Evolutionary conservation across 495 filamentous ascomycete genomes (phyloP), one percentile per base, ranked within the genome.

Genomic region (Staphylotrichum tortipilum): DNA sequence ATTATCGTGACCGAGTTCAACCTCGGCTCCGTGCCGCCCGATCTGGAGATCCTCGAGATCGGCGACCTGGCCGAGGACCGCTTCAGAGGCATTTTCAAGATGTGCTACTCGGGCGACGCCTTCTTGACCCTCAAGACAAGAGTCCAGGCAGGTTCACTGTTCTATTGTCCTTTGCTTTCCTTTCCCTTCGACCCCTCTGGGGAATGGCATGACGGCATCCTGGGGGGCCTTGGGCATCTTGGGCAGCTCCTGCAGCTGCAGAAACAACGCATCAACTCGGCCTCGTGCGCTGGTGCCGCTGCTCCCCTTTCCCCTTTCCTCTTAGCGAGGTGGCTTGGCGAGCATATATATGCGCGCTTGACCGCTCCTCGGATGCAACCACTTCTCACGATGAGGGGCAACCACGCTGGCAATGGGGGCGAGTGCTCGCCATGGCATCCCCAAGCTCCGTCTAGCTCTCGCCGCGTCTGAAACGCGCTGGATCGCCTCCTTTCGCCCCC

Each of bases 1-100:
- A 98, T 98, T 70, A 78, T 95, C 59, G 92, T 97, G 61, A 95
- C 88, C 67, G 91, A 98, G 70, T 79, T 98, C 61, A 98, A 98
- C 69, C 77, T 98, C 44, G 92, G 92, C 49, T 86, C 82, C 40
- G 84, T 89, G 28, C 91, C 92, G 28, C 92, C 92, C 0, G 86
- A 94, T 54, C 70, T 98, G 49, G 92, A 98, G 72, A 95, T 98
- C 36, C 65, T 97, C 62, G 92, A 98, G 74, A 89, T 98, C 61
- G 92, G 92, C 29, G 92, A 98, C 66, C 64, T 98, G 60, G 92
- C 94, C 42, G 91, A 96, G 69, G 92, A 98, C 74, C 77, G 92
- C 31, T 98, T 98, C 71, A 79, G 92, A 49, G 92, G 92, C 53
- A 95, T 98, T 59, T 98, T 98, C 71, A 95, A 95, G 67, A 95